Percentiles rank a stretch among this genome's conserved stretches.
These are phyloP conservation scores for Fusarium abutilonis DNA, from an alignment of 2,329 filamentous ascomycete species.

Conservation along the genomic window DNA sequence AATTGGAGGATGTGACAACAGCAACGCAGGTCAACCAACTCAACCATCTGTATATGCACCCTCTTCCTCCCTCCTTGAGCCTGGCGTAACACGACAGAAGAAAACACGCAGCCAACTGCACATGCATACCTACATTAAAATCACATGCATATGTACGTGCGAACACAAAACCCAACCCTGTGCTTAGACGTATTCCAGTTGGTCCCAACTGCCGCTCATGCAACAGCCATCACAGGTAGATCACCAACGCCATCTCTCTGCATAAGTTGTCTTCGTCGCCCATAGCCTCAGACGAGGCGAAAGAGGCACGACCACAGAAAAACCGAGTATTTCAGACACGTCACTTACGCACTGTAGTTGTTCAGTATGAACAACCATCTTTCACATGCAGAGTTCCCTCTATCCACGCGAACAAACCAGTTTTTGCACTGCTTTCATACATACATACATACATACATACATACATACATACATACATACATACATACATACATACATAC, in stretches of 20 bases:
- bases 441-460: conserved; percentile 14
- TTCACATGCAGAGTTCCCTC: conserved; percentile 8
- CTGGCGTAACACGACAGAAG: conserved; percentile 17
- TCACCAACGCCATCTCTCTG: conserved; percentile 25
- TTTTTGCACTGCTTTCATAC: neutral
- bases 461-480: no score
- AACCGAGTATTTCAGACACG: conserved; percentile 12
- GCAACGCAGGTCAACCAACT: neutral
- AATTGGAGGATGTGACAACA: conserved; percentile 38
- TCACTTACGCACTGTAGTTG: conserved; percentile 10
- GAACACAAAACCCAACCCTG: conserved; percentile 10
- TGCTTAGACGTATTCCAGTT: conserved; percentile 14
- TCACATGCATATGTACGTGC: conserved; percentile 20
- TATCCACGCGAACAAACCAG: conserved; percentile 3
- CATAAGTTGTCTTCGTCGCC: conserved; percentile 19
- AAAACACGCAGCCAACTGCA: neutral
- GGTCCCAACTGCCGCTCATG: conserved; percentile 35
- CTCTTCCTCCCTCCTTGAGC: neutral
- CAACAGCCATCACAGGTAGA: conserved; percentile 35
- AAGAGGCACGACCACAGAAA: neutral
- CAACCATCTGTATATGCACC: neutral
- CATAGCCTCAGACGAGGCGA: conserved; percentile 7
- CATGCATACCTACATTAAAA: conserved; percentile 11
- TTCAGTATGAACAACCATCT: neutral
- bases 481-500: no score